phyloP scores from a whole-genome alignment of 768 basidiomycete genomes.

The Cubamyces lactineus region DNA sequence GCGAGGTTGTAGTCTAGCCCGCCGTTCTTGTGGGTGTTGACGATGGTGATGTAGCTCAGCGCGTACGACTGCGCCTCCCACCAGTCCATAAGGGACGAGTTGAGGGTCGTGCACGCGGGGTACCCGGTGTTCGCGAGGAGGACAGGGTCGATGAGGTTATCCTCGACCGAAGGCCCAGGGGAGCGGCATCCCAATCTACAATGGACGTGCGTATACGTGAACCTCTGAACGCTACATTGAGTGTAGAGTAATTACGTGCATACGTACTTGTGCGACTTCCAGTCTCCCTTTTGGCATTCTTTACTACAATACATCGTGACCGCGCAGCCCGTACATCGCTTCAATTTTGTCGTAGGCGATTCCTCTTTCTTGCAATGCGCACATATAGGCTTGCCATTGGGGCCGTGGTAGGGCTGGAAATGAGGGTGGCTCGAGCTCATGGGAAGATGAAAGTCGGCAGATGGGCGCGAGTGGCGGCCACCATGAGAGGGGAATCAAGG shows the following conservation, averaged over 20 bases:
- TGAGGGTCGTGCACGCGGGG: not conserved
- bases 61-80: conserved; percentile 1
- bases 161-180: not conserved
- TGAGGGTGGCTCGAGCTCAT: not conserved
- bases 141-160: not conserved
- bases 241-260: no score
- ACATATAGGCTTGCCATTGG: not conserved
- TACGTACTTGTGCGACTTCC: not conserved
- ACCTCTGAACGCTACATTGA: no score
- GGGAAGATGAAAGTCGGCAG: no score
- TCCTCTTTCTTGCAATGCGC: not conserved
- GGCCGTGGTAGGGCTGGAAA: not conserved
- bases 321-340: conserved; percentile 3
- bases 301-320: conserved; percentile 3
- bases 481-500: no score
- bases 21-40: not conserved
- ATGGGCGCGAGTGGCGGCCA: not conserved
- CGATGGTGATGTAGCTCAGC: not conserved
- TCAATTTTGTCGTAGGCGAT: not conserved
- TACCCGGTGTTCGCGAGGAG: not conserved
- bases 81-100: conserved; percentile 1
- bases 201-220: not conserved
- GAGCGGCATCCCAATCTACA: not conserved
- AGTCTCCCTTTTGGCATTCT: conserved; percentile 1
- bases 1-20: not conserved